Percentiles rank a stretch among this genome's conserved stretches.
phyloP scores from a whole-genome alignment of 2,329 filamentous ascomycete genomes.

The Cladosporium sphaerospermum region DNA sequence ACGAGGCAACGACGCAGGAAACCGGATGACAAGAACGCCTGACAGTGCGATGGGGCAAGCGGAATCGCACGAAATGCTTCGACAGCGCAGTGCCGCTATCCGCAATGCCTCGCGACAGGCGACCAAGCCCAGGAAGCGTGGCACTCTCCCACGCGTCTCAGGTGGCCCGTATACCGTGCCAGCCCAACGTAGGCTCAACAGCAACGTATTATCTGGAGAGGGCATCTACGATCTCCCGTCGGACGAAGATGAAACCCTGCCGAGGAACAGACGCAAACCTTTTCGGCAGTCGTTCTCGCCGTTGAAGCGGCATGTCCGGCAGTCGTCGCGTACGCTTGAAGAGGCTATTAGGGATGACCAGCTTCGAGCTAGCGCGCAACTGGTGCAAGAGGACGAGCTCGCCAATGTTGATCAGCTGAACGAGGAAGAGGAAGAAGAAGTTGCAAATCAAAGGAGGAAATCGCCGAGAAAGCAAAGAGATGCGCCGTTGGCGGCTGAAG shows the following conservation, averaged over 20 bases:
- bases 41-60: conserved; percentile 2
- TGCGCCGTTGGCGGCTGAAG: too few species aligned
- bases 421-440: not conserved
- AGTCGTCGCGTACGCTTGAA: not conserved
- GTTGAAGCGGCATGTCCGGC: not conserved
- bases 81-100: not conserved
- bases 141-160: conserved; percentile 2
- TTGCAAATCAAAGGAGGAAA: not conserved
- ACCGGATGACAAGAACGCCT: not conserved
- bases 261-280: not conserved
- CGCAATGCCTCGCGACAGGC: not conserved
- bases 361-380: not conserved
- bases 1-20: not conserved
- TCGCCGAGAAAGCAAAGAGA: not conserved
- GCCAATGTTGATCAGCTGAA: not conserved
- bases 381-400: not conserved
- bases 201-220: not conserved
- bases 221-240: not conserved
- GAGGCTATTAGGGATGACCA: not conserved
- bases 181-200: not conserved
- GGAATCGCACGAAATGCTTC: not conserved
- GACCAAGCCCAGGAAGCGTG: not conserved
- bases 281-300: not conserved
- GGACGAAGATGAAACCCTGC: not conserved
- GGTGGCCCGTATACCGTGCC: not conserved